Conservation (phyloP, 2,329 filamentous ascomycete species). For the Aureobasidium sp. region DNA sequence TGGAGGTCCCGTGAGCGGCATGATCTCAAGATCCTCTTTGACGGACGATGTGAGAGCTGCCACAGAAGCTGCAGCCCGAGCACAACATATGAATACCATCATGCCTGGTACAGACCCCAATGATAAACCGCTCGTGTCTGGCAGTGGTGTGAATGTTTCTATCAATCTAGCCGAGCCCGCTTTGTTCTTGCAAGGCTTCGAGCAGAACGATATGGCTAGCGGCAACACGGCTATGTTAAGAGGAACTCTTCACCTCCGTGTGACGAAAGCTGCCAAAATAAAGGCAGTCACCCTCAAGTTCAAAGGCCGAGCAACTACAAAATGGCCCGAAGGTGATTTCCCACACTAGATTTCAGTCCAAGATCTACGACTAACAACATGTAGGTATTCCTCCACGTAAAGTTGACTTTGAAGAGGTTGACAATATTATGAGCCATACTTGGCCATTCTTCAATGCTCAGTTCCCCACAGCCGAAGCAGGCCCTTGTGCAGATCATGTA, state of each 20-base stretch:
- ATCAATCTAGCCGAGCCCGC: conserved; percentile 70
- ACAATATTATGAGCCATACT: conserved; percentile 78
- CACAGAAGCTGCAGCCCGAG: conserved; percentile 22
- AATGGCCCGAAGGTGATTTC: conserved; percentile 76
- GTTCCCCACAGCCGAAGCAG: conserved; percentile 49
- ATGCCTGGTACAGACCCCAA: conserved; percentile 27
- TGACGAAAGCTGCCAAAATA: conserved; percentile 86
- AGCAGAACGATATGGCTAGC: conserved; percentile 55
- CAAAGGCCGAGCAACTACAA: conserved; percentile 73
- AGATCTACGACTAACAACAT: not conserved
- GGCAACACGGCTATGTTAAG: conserved; percentile 73
- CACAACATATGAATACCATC: conserved; percentile 11
- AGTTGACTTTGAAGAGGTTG: conserved; percentile 72
- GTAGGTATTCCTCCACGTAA: conserved; percentile 78
- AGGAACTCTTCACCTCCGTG: conserved; percentile 70
- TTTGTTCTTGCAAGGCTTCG: conserved; percentile 70
- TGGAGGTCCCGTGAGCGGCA: conserved; percentile 29
- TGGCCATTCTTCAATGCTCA: conserved; percentile 87
- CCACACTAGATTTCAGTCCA: not conserved
- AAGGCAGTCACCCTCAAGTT: conserved; percentile 86
- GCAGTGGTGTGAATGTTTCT: conserved; percentile 64
- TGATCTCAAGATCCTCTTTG: conserved; percentile 32
- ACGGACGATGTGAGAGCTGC: conserved; percentile 30
- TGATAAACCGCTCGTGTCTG: conserved; percentile 65
- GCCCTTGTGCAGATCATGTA: conserved; percentile 56